phyloP scores from a whole-genome alignment of 1,284 basidiomycete genomes.

The Irpex sp. region DNA sequence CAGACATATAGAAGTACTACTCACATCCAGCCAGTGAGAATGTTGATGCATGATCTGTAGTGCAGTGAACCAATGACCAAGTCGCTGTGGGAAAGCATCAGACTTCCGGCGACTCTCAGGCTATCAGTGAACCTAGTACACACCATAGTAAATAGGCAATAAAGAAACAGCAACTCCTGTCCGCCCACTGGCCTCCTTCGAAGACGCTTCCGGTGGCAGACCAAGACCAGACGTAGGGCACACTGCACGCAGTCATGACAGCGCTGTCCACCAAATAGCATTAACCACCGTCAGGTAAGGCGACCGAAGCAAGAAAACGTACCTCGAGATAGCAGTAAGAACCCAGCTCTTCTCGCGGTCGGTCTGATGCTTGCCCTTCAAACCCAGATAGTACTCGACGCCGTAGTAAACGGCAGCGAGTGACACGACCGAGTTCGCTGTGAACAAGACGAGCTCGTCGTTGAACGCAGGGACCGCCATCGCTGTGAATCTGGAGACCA shows the following conservation, averaged over 20 bases:
- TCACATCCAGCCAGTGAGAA: conserved; percentile 13
- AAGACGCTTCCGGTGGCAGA: not conserved
- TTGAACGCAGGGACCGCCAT: not conserved
- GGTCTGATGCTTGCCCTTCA: not conserved
- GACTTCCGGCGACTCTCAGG: not conserved
- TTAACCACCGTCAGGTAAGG: not conserved
- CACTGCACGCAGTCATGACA: conserved; percentile 4
- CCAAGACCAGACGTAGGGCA: conserved; percentile 9
- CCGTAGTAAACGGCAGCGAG: conserved; percentile 7
- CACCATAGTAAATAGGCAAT: conserved; percentile 9
- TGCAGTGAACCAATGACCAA: conserved; percentile 9
- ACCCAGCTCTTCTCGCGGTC: conserved; percentile 12
- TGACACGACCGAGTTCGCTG: not conserved
- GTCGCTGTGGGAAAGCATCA: conserved; percentile 2
- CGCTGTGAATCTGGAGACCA: not conserved
- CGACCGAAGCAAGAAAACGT: not conserved
- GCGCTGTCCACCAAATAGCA: conserved; percentile 2
- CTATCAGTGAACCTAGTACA: not conserved
- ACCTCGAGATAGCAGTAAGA: conserved; percentile 10
- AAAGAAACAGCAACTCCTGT: conserved; percentile 9
- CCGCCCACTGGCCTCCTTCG: not conserved
- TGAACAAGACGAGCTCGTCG: not conserved
- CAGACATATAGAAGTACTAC: not conserved
- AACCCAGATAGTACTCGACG: not conserved
- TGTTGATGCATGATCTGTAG: conserved; percentile 7